Base-by-base conservation (phyloP, 2,329 filamentous ascomycete species). In the Xylariaceae sp. region DNA sequence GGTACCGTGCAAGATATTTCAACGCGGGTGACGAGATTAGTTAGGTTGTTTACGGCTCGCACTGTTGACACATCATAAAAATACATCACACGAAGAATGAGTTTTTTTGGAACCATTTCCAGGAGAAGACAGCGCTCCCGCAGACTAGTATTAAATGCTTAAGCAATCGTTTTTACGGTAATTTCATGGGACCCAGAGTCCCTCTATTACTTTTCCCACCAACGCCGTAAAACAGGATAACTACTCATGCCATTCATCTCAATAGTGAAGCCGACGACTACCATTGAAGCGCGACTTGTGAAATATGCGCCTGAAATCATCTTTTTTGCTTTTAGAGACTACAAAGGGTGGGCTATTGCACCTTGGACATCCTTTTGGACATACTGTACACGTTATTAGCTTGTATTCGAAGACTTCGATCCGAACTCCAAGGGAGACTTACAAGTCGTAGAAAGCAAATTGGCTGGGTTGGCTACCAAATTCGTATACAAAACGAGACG, bases 371-470 rank as follows among this genome's bases (percentile, higher is more conserved):
- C 61, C 82, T 78, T 75, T 81, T 85, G 18, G 84, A 84, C 85
- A 88, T 87, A 68, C 84, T 87, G 59, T 63, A 37, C 8, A 36
- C 26, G 30, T 40, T 39, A 64, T 77, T 72, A 77, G 72, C 27
- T 45, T 47, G 10, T 3, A 18, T 27, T 21, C 10, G 21, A 11
- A 21, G 6, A 45, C 42, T 27, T n/a, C 6, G 30, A 41, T 10
- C 10, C 10, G 23, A 1, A 41, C 29, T 20, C 27, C 4, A 10
- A 4, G 27, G 24, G 16, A 18, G 21, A 88, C 89, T 85, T 78
- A 92, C 89, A 97, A 99, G 72, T 96, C 91, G 75, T 96, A 99
- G 81, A 99, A 99, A 32, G 93, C 92, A 77, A 99, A 97, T 68
- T 97, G 93, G 77, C 88, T 94, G 4, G 94, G 92, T 62, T 84